A percentile compares a stretch with the other conserved stretches of the same genome.
Evolutionary conservation across 768 basidiomycete genomes (phyloP).

Genomic region (Stropharia rugosoannulata): DNA sequence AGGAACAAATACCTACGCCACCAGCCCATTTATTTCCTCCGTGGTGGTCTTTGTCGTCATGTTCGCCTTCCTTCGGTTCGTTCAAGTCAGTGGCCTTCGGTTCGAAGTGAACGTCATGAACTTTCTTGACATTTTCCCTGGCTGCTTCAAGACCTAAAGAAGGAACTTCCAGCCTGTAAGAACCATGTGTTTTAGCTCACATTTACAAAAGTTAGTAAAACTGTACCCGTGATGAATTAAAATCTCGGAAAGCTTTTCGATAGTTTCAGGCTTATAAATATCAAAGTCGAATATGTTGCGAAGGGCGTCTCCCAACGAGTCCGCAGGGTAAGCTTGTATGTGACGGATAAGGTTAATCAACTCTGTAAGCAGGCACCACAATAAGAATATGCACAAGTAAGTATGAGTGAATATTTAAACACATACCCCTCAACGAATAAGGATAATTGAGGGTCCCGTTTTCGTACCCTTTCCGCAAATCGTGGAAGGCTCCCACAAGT

Average conservation of each 20-base stretch:
- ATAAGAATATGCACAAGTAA: background rate
- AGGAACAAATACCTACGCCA: constrained; percentile 40
- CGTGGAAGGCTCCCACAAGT: constrained; percentile 65
- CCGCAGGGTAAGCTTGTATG: constrained; percentile 58
- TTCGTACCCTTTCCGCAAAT: constrained; percentile 58
- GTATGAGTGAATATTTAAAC: background rate
- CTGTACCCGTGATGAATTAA: constrained; percentile 59
- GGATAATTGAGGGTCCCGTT: constrained; percentile 60
- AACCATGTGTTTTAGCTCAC: background rate
- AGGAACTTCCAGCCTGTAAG: constrained; percentile 46
- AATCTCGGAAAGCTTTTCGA: constrained; percentile 58
- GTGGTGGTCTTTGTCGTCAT: constrained; percentile 59
- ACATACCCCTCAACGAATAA: constrained; percentile 63
- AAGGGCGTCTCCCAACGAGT: constrained; percentile 55
- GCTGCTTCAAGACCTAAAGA: constrained; percentile 57
- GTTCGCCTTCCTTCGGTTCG: constrained; percentile 61
- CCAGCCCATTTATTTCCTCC: constrained; percentile 69
- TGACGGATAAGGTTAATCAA: constrained; percentile 66
- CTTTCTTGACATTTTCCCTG: constrained; percentile 50
- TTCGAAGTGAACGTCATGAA: constrained; percentile 56
- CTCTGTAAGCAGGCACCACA: constrained; percentile 32
- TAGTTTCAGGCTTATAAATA: constrained; percentile 63
- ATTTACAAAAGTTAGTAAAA: background rate
- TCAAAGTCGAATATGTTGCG: constrained; percentile 74
- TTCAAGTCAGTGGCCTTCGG: constrained; percentile 50